Evolutionary conservation across 768 basidiomycete species (phyloP).

Genomic region (Coprinopsis marcescibilis): DNA sequence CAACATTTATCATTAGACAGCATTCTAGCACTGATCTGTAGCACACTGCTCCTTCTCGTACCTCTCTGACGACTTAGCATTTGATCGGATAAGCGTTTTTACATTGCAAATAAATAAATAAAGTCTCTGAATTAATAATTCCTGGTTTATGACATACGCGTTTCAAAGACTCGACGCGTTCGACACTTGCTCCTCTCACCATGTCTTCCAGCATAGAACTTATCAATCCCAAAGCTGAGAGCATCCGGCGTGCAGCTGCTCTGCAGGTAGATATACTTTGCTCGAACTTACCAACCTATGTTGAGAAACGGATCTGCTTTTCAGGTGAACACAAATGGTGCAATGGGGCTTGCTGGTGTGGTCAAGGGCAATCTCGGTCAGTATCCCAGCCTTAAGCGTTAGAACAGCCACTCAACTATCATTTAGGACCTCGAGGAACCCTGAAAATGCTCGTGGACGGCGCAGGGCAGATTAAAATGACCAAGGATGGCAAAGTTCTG

Average conservation of each 20-base stretch:
- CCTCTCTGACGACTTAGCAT: too few relatives aligned
- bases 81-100: too few relatives aligned
- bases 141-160: constrained; percentile 7
- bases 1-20: too few relatives aligned
- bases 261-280: constrained; percentile 62
- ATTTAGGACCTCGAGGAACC: constrained; percentile 86
- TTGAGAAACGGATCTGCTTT: constrained; percentile 13
- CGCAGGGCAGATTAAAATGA: constrained; percentile 98
- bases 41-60: too few relatives aligned
- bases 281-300: background rate
- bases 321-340: constrained; percentile 88
- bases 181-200: constrained; percentile 13
- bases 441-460: constrained; percentile 99
- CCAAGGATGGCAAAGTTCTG: constrained; percentile 98
- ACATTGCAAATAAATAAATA: too few relatives aligned
- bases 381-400: constrained; percentile 17
- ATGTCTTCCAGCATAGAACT: constrained; percentile 86
- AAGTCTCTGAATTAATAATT: too few relatives aligned
- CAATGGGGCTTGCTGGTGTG: constrained; percentile 94
- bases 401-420: background rate
- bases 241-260: constrained; percentile 82
- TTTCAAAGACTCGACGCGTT: constrained; percentile 6
- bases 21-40: too few relatives aligned
- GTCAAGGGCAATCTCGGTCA: constrained; percentile 95
- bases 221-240: constrained; percentile 96